These are phyloP conservation scores for Kickxella alabastrina DNA, from an alignment of 192 early-diverging fungal species.

Conservation along the genomic window DNA sequence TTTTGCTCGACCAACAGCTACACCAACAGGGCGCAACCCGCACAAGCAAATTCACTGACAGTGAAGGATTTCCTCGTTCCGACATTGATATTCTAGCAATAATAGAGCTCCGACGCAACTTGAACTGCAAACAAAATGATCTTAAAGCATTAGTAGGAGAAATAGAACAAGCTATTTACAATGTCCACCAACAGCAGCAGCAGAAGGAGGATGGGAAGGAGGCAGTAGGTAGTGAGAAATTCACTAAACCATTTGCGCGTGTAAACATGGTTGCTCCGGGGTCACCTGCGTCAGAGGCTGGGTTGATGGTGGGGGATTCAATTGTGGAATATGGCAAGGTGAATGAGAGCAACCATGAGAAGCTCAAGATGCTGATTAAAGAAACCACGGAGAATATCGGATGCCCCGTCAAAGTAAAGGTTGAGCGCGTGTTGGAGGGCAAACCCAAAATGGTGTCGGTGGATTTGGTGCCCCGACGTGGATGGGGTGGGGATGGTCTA, in stretches of 20 bases:
- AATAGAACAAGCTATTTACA: slow-evolving; percentile 53
- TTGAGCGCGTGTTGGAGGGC: slow-evolving; percentile 37
- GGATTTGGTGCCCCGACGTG: slow-evolving; percentile 18
- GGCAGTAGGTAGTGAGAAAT: not conserved
- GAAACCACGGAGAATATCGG: slow-evolving; percentile 23
- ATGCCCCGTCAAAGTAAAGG: slow-evolving; percentile 10
- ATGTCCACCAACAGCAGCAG: slow-evolving; percentile 31
- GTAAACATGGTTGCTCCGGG: slow-evolving; percentile 29
- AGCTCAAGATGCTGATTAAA: slow-evolving; percentile 12
- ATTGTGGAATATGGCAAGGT: slow-evolving; percentile 24
- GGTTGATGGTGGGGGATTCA: slow-evolving; percentile 32
- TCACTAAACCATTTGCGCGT: slow-evolving; percentile 29
- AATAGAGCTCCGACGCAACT: slow-evolving; percentile 49
- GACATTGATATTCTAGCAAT: slow-evolving; percentile 66
- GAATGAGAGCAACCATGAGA: slow-evolving; percentile 14
- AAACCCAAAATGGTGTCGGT: slow-evolving; percentile 12
- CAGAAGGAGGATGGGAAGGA: not conserved
- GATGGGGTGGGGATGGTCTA: slow-evolving; percentile 47
- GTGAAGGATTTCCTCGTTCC: slow-evolving; percentile 61
- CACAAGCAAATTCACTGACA: slow-evolving; percentile 55
- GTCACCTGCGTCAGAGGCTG: slow-evolving; percentile 39
- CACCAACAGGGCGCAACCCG: slow-evolving; percentile 48
- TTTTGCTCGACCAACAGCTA: slow-evolving; percentile 22
- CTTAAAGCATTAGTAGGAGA: slow-evolving; percentile 53
- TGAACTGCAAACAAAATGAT: slow-evolving; percentile 59